phyloP scores from a whole-genome alignment of 805 yeast species.

The Torulaspora maleeae region DNA sequence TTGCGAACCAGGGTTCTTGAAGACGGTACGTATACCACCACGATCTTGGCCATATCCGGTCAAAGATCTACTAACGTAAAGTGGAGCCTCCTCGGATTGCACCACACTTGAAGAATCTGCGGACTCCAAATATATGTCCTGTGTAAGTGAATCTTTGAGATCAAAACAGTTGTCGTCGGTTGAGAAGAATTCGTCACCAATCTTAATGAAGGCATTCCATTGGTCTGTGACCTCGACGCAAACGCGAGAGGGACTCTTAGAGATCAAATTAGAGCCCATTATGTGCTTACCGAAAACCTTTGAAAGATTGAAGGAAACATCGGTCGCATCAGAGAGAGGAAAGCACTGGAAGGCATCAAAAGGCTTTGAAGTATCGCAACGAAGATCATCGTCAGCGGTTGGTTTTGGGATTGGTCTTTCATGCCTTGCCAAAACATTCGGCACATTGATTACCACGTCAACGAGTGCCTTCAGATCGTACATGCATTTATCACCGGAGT shows the following conservation, averaged over 20 bases:
- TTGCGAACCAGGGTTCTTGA: slow-evolving; percentile 58
- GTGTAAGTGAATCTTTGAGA: slow-evolving; percentile 23
- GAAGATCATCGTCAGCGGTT: slow-evolving; percentile 57
- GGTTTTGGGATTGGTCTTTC: slow-evolving; percentile 78
- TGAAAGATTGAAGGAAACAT: slow-evolving; percentile 48
- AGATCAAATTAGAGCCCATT: slow-evolving; percentile 59
- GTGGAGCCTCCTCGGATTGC: slow-evolving; percentile 49
- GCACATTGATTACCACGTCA: slow-evolving; percentile 67
- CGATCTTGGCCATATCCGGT: slow-evolving; percentile 89
- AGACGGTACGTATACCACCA: slow-evolving; percentile 80
- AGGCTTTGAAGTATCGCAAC: slow-evolving; percentile 66
- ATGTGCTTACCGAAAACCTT: slow-evolving; percentile 68
- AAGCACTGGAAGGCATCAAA: slow-evolving; percentile 67
- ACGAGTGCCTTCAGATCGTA: slow-evolving; percentile 60
- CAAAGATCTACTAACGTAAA: slow-evolving; percentile 74
- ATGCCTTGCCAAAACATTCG: slow-evolving; percentile 58
- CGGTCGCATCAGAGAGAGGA: slow-evolving; percentile 55
- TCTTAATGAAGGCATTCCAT: slow-evolving; percentile 45
- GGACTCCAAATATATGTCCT: slow-evolving; percentile 38
- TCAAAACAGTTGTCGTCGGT: slow-evolving; percentile 39
- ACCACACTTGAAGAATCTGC: slow-evolving; percentile 42
- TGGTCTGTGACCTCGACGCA: slow-evolving; percentile 40
- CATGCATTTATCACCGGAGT: slow-evolving; percentile 37
- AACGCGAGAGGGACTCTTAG: slow-evolving; percentile 39
- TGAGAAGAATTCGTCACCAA: slow-evolving; percentile 29